Base-by-base conservation (phyloP, 1,284 basidiomycete genomes). In the Fomitiporia mediterranea region DNA sequence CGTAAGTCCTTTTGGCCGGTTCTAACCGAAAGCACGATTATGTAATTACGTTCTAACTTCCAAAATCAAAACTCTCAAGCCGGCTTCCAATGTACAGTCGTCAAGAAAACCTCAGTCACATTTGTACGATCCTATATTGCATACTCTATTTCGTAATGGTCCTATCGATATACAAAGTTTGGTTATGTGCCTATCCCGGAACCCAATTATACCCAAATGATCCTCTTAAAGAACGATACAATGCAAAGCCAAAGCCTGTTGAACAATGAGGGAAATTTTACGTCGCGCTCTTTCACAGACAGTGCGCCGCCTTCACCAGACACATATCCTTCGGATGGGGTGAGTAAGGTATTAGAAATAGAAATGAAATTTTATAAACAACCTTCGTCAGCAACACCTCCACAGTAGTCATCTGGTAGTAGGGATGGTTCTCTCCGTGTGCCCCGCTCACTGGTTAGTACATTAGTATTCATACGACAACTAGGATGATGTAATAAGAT, bases 401-500 rank as follows among this genome's bases (percentile, higher is more conserved):
- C 80, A 4, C 66, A 75, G 62, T 86, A 87, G 63, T 80, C 72
- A 38, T 70, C 66, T 4, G 85, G 86, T 3, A 91, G 71, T 39
- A 91, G 69, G 56, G 81, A 79, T 11, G 84, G 80, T n/a, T 76
- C 86, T 49, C 72, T 71, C 60, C 84, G 72, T 9, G 82, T 74
- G 15, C 89, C 89, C 37, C 86, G 76, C 67, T 91, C 89, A 60
- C 89, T 91, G 60, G 3, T 60, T 49, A n/a, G 8, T 25, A 2
- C 35, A 19, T n/a, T 35, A n/a, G 23, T 4, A 46, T 32, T 57
- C 15, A 17, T 52, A n/a, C n/a, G n/a, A n/a, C n/a, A 35, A 34
- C 48, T 5, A 11, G 11, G 43, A 43, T 53, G 27, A 19, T n/a
- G 37, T 11, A n/a, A 38, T 13, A 17, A 19, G 9, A 30, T 52